Percentiles rank a stretch among this genome's conserved stretches.
Conservation (phyloP, 1,139 yeast species). For the Hyphopichia khmerensis region DNA sequence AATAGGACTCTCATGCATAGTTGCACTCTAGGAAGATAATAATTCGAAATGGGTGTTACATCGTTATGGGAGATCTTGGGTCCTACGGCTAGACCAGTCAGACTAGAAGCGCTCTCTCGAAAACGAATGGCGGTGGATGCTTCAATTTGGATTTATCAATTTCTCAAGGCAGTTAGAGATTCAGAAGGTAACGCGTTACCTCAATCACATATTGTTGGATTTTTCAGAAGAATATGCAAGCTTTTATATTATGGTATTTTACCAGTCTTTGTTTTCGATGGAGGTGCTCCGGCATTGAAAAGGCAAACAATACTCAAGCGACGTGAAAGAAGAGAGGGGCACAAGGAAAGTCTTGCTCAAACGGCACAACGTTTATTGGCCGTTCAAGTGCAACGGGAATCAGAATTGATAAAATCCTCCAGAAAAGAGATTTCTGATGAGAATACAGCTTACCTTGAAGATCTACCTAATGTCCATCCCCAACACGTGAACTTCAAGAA, state of each 20-base stretch:
- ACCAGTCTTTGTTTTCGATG: conserved; percentile 97
- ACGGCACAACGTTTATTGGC: conserved; percentile 84
- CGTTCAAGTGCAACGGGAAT: conserved; percentile 66
- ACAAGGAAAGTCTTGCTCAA: conserved; percentile 64
- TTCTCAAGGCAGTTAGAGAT: conserved; percentile 90
- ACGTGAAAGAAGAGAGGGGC: conserved; percentile 71
- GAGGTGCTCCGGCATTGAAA: conserved; percentile 90
- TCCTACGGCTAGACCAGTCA: conserved; percentile 87
- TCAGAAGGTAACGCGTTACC: conserved; percentile 74
- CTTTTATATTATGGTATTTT: conserved; percentile 81
- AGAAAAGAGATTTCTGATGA: conserved; percentile 12
- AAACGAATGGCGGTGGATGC: conserved; percentile 93
- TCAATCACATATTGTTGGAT: conserved; percentile 89
- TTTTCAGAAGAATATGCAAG: conserved; percentile 90
- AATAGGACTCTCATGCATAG: too few relatives aligned
- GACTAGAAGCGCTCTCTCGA: conserved; percentile 76
- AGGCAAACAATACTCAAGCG: conserved; percentile 70
- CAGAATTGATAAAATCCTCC: conserved; percentile 22
- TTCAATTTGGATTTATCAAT: conserved; percentile 97
- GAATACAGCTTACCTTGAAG: conserved; percentile 37
- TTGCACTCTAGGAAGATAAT: too few relatives aligned
- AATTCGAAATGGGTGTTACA: conserved; percentile 80
- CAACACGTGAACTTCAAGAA: too few relatives aligned
- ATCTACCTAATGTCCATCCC: conserved; percentile 33
- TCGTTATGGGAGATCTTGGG: conserved; percentile 92